Conservation (phyloP, 2,329 filamentous ascomycete species). For the Fusarium sp. region DNA sequence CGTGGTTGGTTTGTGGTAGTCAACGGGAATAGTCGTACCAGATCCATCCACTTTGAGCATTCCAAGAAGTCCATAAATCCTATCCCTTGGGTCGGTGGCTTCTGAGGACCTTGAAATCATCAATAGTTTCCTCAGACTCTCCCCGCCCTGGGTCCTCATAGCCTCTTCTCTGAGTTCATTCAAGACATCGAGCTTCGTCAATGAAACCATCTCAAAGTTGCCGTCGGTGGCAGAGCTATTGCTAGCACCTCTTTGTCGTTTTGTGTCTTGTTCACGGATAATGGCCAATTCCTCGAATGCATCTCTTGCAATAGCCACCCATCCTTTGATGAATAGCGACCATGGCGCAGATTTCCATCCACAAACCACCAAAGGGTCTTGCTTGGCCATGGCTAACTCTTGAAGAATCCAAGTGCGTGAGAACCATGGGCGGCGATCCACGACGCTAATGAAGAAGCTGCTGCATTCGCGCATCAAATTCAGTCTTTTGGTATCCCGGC, state of each 20-base stretch:
- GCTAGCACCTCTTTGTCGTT: neutral
- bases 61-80: neutral
- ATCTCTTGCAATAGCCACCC: neutral
- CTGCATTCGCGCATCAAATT: neutral
- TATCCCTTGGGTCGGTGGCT: neutral
- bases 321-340: neutral
- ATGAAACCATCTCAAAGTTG: neutral
- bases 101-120: neutral
- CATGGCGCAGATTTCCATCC: neutral
- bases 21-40: neutral
- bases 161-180: neutral
- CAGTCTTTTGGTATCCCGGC: neutral
- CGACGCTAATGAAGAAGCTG: neutral
- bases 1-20: neutral
- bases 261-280: neutral
- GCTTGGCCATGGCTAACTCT: neutral
- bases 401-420: neutral
- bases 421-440: neutral
- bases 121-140: neutral
- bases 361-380: neutral
- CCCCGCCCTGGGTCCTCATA: neutral
- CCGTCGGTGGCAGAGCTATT: neutral
- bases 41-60: neutral
- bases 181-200: neutral
- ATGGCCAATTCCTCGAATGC: neutral